Evolutionary conservation across 805 yeast species (phyloP), one percentile per base, ranked within the genome.

Genomic region (Kodamaea hsintzibuensis): DNA sequence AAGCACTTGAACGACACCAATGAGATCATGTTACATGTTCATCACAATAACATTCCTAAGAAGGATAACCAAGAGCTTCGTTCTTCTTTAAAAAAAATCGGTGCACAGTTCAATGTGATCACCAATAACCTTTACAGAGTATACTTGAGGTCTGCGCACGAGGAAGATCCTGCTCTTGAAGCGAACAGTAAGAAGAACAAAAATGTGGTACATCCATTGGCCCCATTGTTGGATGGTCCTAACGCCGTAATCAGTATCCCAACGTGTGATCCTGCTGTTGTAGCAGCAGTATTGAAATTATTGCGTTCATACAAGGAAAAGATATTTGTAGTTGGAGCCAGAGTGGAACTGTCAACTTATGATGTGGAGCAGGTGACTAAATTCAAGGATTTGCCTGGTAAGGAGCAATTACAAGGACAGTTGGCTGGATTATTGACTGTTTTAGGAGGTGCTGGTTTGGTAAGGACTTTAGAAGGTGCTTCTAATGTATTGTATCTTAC

Each of bases 371-470:
- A 84, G 52, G 71, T 92, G 48, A 76, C 81, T 43, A 62, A 77
- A 57, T 88, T 89, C 76, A 88, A 90, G 74, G 83, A 81, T 38
- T 79, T 95, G 64, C 95, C 96, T 43, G 71, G 84, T 3, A 76
- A 85, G 65, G 83, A 81, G 44, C 84, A 85, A 60, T 74, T 93
- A 60, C 95, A 89, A 54, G 83, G 88, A 8, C 89, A 92, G 78
- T 81, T 95, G 61, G 86, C 88, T 10, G 96, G 96, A 9, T 77
- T 90, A 53, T 82, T 93, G 65, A 85, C 92, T n/a, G 73, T 88
- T 53, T 77, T 89, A 58, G 89, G 96, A 54, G 98, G 98, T 65
- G 92, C 90, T 45, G 96, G 96, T 9, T 79, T 93, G 66, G 96
- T 88, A 10, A 82, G 82, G 72, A 89, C 97, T 14, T 79, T 93